phyloP scores from a whole-genome alignment of 495 filamentous ascomycete species.

The Aspergillus haitiensis region DNA sequence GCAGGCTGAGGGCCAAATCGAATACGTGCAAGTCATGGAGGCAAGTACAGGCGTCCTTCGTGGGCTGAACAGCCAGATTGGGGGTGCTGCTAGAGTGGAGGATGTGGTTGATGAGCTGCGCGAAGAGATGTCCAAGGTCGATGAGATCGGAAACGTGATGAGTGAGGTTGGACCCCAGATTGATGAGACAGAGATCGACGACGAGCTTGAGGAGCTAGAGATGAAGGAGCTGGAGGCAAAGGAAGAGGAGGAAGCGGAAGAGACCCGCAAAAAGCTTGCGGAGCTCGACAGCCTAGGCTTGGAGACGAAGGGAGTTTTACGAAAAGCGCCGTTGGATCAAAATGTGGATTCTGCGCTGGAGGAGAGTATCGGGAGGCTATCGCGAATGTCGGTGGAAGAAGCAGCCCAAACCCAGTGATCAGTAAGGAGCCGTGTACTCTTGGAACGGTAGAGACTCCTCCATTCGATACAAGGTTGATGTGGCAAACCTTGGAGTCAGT shows the following conservation, averaged over 20 bases:
- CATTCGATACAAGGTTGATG: background rate
- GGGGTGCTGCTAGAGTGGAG: conserved; percentile 74
- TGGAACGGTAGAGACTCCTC: conserved; percentile 1
- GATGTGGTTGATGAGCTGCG: conserved; percentile 69
- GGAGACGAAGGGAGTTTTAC: conserved; percentile 35
- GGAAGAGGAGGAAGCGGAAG: conserved; percentile 51
- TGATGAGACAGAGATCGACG: conserved; percentile 85
- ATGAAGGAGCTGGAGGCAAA: conserved; percentile 58
- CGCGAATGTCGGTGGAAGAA: conserved; percentile 48
- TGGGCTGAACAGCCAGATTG: conserved; percentile 71
- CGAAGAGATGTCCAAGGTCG: conserved; percentile 77
- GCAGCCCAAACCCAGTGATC: conserved; percentile 24
- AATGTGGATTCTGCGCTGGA: conserved; percentile 37
- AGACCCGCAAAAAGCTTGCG: conserved; percentile 47
- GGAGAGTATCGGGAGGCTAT: conserved; percentile 41
- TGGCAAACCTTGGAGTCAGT: too few relatives aligned
- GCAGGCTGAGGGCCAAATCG: conserved; percentile 79
- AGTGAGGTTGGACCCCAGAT: conserved; percentile 60
- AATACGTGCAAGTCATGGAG: conserved; percentile 78
- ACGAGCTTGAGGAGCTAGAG: conserved; percentile 80
- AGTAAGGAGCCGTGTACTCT: background rate
- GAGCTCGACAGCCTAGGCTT: conserved; percentile 44
- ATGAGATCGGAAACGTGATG: conserved; percentile 78
- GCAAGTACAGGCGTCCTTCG: conserved; percentile 68
- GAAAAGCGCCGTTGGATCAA: conserved; percentile 28